A percentile compares a stretch with the other conserved stretches of the same genome.
phyloP scores from a whole-genome alignment of 805 yeast genomes.

The Saturnispora silvae region DNA sequence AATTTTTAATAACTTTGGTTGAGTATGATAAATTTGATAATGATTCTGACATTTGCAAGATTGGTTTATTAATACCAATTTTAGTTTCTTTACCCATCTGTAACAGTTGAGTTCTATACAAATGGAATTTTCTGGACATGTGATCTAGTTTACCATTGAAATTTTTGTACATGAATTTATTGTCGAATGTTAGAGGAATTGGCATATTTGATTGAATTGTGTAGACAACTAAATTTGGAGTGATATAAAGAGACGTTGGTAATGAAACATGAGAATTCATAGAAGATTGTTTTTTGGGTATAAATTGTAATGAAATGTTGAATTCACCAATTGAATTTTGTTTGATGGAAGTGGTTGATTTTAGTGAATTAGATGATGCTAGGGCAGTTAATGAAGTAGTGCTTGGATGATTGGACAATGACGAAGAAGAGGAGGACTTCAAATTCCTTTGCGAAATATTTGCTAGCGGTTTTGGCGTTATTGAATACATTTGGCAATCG shows the following conservation, averaged over 20 bases:
- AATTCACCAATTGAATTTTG: constrained; percentile 4
- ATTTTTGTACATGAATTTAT: constrained; percentile 9
- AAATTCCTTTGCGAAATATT: constrained; percentile 3
- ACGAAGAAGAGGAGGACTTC: neutral
- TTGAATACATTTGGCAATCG: constrained; percentile 9
- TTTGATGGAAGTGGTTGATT: constrained; percentile 4
- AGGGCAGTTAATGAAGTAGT: neutral
- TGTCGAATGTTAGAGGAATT: constrained; percentile 17
- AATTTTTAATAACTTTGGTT: constrained; percentile 5
- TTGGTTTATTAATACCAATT: constrained; percentile 10
- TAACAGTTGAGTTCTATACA: constrained; percentile 9
- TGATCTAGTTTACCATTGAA: constrained; percentile 5
- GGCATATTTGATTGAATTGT: constrained; percentile 15
- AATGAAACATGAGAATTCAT: constrained; percentile 5
- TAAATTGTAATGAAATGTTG: constrained; percentile 9
- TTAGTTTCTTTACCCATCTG: constrained; percentile 9
- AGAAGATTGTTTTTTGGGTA: neutral
- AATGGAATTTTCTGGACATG: constrained; percentile 9
- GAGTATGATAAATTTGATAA: constrained; percentile 4
- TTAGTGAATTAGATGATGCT: constrained; percentile 4
- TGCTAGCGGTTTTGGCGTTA: constrained; percentile 9
- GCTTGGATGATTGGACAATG: neutral
- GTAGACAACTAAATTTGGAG: constrained; percentile 12
- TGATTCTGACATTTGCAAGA: constrained; percentile 9
- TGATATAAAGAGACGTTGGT: constrained; percentile 10